A percentile compares a stretch with the other conserved stretches of the same genome.
Evolutionary conservation across 1,139 yeast species (phyloP).

Genomic region (Saccharomyces uvarum): DNA sequence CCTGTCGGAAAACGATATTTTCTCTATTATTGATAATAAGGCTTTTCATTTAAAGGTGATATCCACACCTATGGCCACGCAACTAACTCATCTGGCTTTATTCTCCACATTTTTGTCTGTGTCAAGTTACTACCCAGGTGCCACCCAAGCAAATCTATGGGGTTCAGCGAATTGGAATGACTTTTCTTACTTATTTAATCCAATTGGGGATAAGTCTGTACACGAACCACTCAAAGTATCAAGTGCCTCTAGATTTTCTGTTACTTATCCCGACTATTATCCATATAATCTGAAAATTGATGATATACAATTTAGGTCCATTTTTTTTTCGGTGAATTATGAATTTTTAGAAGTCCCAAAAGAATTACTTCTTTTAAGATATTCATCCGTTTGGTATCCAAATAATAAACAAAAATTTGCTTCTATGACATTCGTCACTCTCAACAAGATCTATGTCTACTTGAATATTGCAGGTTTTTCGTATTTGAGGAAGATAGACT

Average conservation of each 20-base stretch:
- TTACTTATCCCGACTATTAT: conserved; percentile 52
- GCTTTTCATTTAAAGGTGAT: conserved; percentile 24
- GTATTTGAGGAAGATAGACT: conserved; percentile 45
- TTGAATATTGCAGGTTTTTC: conserved; percentile 72
- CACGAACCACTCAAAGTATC: conserved; percentile 2
- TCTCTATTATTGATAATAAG: conserved; percentile 9
- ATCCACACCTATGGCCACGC: conserved; percentile 65
- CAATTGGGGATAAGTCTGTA: background rate
- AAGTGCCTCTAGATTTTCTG: conserved; percentile 5
- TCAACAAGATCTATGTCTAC: conserved; percentile 53
- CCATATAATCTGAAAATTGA: conserved; percentile 53
- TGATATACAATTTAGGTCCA: conserved; percentile 73
- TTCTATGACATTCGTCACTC: conserved; percentile 62
- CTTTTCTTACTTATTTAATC: conserved; percentile 38
- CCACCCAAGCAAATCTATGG: conserved; percentile 84
- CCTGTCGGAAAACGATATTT: conserved; percentile 7
- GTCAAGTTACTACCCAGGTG: conserved; percentile 62
- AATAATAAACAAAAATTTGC: conserved; percentile 64
- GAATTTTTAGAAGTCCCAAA: conserved; percentile 28
- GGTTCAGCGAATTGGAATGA: conserved; percentile 81
- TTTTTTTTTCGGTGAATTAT: conserved; percentile 42
- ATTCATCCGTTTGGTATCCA: conserved; percentile 63
- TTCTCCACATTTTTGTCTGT: conserved; percentile 48
- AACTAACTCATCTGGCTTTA: conserved; percentile 60
- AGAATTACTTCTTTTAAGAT: conserved; percentile 61